These are phyloP conservation scores for Cryptosporidium ubiquitum DNA, from an alignment of 169 alveolate species.

Conservation along the genomic window DNA sequence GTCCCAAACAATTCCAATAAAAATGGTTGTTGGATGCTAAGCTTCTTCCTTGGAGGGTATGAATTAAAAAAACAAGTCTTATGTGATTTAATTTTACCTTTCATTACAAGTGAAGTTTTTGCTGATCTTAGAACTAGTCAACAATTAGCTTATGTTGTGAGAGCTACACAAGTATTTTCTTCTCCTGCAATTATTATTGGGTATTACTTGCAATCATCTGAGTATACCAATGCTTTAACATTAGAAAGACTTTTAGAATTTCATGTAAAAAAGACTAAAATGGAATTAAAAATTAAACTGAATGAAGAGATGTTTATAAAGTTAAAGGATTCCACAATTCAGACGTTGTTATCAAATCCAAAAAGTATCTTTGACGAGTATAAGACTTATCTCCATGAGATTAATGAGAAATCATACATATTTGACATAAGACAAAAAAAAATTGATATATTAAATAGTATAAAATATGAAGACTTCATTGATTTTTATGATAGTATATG, in stretches of 20 bases:
- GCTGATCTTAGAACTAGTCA: slow-evolving; percentile 56
- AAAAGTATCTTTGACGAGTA: slow-evolving; percentile 66
- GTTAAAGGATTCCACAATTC: slow-evolving; percentile 53
- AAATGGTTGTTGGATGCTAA: slow-evolving; percentile 57
- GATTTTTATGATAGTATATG: slow-evolving; percentile 62
- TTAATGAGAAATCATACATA: slow-evolving; percentile 42
- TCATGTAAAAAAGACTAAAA: slow-evolving; percentile 15
- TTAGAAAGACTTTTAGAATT: slow-evolving; percentile 45
- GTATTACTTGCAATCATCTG: slow-evolving; percentile 66
- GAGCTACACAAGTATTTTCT: slow-evolving; percentile 44
- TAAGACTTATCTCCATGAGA: slow-evolving; percentile 45
- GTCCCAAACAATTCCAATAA: slow-evolving; percentile 27
- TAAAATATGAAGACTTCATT: slow-evolving; percentile 32
- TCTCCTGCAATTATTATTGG: slow-evolving; percentile 56
- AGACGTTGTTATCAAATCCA: slow-evolving; percentile 33
- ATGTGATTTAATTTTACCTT: slow-evolving; percentile 29
- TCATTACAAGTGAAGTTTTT: slow-evolving; percentile 46
- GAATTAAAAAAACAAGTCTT: slow-evolving; percentile 9
- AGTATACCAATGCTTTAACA: slow-evolving; percentile 41
- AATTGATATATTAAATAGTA: slow-evolving; percentile 14
- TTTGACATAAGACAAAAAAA: slow-evolving; percentile 45
- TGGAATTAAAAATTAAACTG: not conserved
- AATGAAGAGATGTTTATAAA: slow-evolving; percentile 12
- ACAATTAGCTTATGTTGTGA: slow-evolving; percentile 52
- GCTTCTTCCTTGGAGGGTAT: slow-evolving; percentile 38